Percentiles rank a stretch among this genome's conserved stretches.
Conservation (phyloP, 2,329 filamentous ascomycete species). For the Exophiala dermatitidis region DNA sequence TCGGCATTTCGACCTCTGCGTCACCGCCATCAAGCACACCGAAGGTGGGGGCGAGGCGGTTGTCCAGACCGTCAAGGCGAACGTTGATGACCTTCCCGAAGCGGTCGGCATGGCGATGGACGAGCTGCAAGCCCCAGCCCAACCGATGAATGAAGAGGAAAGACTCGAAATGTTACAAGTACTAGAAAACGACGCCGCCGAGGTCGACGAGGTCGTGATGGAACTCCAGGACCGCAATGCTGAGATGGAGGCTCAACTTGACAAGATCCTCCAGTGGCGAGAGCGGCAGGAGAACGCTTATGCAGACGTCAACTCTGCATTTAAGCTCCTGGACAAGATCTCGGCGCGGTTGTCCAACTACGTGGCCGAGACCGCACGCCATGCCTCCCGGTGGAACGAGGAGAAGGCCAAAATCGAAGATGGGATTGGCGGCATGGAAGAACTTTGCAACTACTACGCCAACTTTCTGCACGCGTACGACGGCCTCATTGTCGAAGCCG, state of each 20-base stretch:
- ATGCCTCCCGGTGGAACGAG: slow-evolving; percentile 58
- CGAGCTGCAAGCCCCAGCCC: slow-evolving; percentile 44
- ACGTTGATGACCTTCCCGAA: slow-evolving; percentile 53
- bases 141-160: slow-evolving; percentile 68
- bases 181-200: slow-evolving; percentile 50
- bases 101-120: slow-evolving; percentile 38
- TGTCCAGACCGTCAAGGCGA: slow-evolving; percentile 49
- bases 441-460: slow-evolving; percentile 75
- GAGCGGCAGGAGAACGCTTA: slow-evolving; percentile 51
- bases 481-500: slow-evolving; percentile 74
- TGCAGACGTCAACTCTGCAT: slow-evolving; percentile 52
- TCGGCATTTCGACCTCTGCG: slow-evolving; percentile 85
- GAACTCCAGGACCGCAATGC: slow-evolving; percentile 67
- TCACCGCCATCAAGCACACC: slow-evolving; percentile 82
- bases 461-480: slow-evolving; percentile 80
- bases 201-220: slow-evolving; percentile 56
- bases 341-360: slow-evolving; percentile 55
- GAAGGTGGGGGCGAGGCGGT: slow-evolving; percentile 69
- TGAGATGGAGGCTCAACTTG: slow-evolving; percentile 68
- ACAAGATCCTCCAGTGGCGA: slow-evolving; percentile 57
- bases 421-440: slow-evolving; percentile 68
- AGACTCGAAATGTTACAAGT: slow-evolving; percentile 76
- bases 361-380: slow-evolving; percentile 42
- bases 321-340: slow-evolving; percentile 60
- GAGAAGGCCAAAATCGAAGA: slow-evolving; percentile 63